phyloP scores from a whole-genome alignment of 345 rosid genomes.

The Lenwebbia sp. region DNA sequence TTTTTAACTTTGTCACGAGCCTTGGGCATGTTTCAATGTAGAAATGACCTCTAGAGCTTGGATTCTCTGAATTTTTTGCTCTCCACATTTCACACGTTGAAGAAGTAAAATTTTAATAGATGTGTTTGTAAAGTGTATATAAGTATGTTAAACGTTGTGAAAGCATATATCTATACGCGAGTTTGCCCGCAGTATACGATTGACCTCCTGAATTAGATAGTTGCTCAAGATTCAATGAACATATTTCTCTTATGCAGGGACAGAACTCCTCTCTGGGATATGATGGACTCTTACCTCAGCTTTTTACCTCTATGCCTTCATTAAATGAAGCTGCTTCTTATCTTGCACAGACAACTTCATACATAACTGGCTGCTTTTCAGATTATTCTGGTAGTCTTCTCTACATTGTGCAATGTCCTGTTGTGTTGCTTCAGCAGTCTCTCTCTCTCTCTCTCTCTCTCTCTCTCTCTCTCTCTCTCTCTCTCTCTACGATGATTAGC shows the following conservation, averaged over 20 bases:
- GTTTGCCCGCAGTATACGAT: background rate
- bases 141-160: background rate
- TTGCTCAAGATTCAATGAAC: background rate
- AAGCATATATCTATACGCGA: background rate
- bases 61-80: background rate
- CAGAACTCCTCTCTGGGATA: background rate
- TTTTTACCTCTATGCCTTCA: slow-evolving; percentile 31
- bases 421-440: background rate
- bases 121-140: background rate
- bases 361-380: slow-evolving; percentile 41
- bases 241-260: background rate
- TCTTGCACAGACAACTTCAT: slow-evolving; percentile 42
- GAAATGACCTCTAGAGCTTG: background rate
- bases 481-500: background rate
- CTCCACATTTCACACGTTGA: background rate
- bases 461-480: background rate
- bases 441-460: background rate
- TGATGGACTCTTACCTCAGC: slow-evolving; percentile 29
- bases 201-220: background rate
- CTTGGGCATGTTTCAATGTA: background rate
- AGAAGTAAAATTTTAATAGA: background rate
- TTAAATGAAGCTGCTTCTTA: slow-evolving; percentile 42
- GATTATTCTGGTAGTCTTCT: slow-evolving; percentile 32
- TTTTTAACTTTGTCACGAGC: background rate
- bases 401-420: background rate